These are phyloP conservation scores for Talaromyces piceae DNA, from an alignment of 2,329 filamentous ascomycete species.

Conservation along the genomic window DNA sequence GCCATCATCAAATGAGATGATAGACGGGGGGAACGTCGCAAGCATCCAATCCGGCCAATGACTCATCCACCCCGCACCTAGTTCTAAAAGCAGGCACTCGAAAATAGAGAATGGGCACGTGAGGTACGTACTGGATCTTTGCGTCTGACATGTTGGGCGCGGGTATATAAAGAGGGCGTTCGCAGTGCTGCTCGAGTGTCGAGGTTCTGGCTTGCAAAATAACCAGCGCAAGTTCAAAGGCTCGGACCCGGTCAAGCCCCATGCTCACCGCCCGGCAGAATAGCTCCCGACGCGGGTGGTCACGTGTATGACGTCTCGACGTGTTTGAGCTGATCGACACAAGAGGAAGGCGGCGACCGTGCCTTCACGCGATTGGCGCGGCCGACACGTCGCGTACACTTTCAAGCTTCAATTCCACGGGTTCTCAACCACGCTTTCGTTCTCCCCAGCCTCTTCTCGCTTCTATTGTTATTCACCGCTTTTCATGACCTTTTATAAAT, in stretches of 20 bases:
- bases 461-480: constrained; percentile 14
- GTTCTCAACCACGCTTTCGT: constrained; percentile 10
- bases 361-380: constrained; percentile 27
- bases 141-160: constrained; percentile 52
- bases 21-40: background rate
- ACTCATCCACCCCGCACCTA: constrained; percentile 13
- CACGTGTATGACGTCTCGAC: constrained; percentile 22
- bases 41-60: constrained; percentile 5
- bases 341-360: constrained; percentile 1
- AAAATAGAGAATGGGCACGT: constrained; percentile 1
- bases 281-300: constrained; percentile 1
- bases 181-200: background rate
- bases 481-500: constrained; percentile 8
- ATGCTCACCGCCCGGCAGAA: constrained; percentile 10
- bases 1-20: constrained; percentile 10
- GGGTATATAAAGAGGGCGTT: constrained; percentile 13
- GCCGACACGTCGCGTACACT: constrained; percentile 35
- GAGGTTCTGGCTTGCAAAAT: background rate
- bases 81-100: background rate
- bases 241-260: constrained; percentile 1
- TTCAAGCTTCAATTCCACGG: background rate
- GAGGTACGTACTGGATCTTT: constrained; percentile 59
- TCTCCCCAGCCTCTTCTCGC: constrained; percentile 17
- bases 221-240: constrained; percentile 1
- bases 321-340: background rate